Conservation (phyloP, 140 eudicot genomes). For the Flaveria floridana region DNA sequence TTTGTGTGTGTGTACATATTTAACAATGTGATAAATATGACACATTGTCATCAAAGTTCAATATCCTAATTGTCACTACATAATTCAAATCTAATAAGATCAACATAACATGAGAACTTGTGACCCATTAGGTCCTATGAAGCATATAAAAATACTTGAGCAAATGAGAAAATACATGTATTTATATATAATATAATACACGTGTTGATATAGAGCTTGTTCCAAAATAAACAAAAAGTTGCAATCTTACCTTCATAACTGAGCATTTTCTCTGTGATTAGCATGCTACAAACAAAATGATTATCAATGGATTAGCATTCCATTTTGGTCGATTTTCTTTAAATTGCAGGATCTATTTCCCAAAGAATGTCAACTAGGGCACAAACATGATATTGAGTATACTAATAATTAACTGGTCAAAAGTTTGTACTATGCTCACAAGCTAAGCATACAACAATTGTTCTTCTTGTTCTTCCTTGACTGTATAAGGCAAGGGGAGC, state of each 20-base stretch:
- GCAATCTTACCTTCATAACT: neutral
- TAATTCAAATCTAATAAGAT: neutral
- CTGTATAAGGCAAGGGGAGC: conserved; percentile 66
- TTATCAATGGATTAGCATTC: conserved; percentile 5
- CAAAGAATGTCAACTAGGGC: conserved; percentile 26
- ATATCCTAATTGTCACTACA: no score
- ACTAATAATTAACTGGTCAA: neutral
- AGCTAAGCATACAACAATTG: conserved; percentile 66
- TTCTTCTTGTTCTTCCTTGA: conserved; percentile 38
- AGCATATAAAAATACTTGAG: no score
- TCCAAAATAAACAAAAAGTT: neutral
- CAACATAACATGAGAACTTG: neutral
- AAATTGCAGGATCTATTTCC: conserved; percentile 21
- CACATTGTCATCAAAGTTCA: no score
- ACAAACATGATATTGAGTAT: conserved; percentile 17
- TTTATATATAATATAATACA: no score
- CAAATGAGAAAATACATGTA: no score
- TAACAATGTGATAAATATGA: no score
- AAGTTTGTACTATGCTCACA: neutral
- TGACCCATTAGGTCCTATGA: neutral
- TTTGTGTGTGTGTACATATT: neutral
- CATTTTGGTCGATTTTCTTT: conserved; percentile 16
- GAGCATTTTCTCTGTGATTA: neutral
- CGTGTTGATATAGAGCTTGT: neutral
- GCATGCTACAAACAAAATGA: conserved; percentile 20